Evolutionary conservation across 257 asterid species (phyloP), one percentile per base, ranked within the genome.

Genomic region (Salvia hispanica): DNA sequence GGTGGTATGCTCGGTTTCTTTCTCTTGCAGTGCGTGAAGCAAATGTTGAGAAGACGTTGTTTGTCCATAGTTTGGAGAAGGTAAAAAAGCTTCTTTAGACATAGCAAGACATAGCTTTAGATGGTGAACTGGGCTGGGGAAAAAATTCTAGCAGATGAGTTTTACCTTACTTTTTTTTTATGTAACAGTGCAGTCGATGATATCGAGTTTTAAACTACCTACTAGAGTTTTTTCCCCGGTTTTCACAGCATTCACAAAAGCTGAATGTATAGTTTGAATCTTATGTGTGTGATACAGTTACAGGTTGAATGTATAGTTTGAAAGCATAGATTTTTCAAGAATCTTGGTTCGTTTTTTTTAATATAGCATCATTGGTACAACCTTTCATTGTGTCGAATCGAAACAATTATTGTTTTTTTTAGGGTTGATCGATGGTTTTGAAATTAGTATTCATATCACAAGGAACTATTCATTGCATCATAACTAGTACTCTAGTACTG

Each of bases 161-260:
- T 50, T 71, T 16, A 15, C 50, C 14, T 33, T 28, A 1, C 6
- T 18, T 33, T 48, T 18, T 18, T 18, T 25, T 53, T 51, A 9
- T 12, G 18, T 18, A 28, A 40, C 39, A 3, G 48, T 65, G 63
- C 8, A 9, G 18, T 52, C 34, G 52, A 11, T 59, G 46, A 6
- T 16, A 8, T 62, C 10, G 55, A 65, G 71, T 21, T 50, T 36
- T 40, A 64, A 42, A 66, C 72, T 39, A 42, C n/a, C 73, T 74
- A 65, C 77, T 70, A 66, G 77, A 58, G 56, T 43, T 76, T 66
- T 69, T 76, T 42, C 74, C 72, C 68, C 10, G 58, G 71, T 28
- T 56, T 40, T 55, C 60, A 10, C 42, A 2, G 33, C 67, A 37
- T 58, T 40, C 6, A 36, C 62, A 50, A 50, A 55, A 55, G 59